These are phyloP conservation scores for Colletotrichum brevisporum DNA, from an alignment of 2,329 filamentous ascomycete genomes.

Conservation along the genomic window DNA sequence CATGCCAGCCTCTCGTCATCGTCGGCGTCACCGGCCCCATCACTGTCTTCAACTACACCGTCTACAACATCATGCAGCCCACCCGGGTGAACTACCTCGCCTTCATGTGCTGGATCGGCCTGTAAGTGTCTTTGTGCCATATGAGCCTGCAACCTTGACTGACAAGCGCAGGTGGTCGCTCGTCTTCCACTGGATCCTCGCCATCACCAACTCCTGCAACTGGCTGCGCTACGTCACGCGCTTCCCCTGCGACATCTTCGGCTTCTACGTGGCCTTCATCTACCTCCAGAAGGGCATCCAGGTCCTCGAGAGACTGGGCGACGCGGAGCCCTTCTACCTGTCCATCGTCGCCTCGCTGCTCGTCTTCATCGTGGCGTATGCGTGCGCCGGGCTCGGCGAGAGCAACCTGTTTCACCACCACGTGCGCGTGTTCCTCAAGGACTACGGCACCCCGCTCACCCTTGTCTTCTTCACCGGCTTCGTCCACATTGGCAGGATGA, in stretches of 20 bases:
- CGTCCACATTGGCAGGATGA: constrained; percentile 88
- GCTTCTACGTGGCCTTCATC: constrained; percentile 93
- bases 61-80: constrained; percentile 88
- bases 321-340: constrained; percentile 79
- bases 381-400: constrained; percentile 79
- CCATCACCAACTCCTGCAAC: constrained; percentile 89
- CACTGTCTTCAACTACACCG: constrained; percentile 94
- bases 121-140: constrained; percentile 62
- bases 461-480: constrained; percentile 93
- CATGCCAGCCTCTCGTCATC: constrained; percentile 89
- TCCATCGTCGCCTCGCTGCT: constrained; percentile 83
- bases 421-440: constrained; percentile 86
- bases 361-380: constrained; percentile 82
- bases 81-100: constrained; percentile 85
- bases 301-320: constrained; percentile 82
- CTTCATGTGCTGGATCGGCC: constrained; percentile 93
- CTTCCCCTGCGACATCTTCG: constrained; percentile 94
- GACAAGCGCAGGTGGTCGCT: constrained; percentile 77
- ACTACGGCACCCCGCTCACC: constrained; percentile 88
- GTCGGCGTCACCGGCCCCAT: constrained; percentile 94
- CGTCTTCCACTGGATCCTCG: constrained; percentile 86
- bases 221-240: constrained; percentile 89
- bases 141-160: constrained; percentile 2
- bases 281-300: constrained; percentile 94
- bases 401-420: constrained; percentile 82